Base-by-base conservation (phyloP, 176 grass and related monocot species). In the Lolium rigidum region DNA sequence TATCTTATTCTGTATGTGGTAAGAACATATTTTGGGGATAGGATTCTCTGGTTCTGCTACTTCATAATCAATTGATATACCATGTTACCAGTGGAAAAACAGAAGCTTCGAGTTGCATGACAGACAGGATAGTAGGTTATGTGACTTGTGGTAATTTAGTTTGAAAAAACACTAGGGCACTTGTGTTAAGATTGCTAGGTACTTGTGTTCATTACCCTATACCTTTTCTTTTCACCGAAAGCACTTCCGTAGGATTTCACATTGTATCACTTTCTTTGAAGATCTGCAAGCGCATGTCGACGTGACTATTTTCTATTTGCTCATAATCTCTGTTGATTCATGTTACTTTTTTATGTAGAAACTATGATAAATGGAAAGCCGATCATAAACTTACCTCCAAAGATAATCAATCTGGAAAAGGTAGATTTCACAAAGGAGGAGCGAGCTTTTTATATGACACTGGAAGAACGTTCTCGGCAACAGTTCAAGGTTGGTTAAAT, bases 361-460 rank as follows among this genome's bases (percentile, higher is more conserved):
- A 94, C 97, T 74, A 1, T 83, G 46, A 96, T 99, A 80, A 85
- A 96, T 90, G 97, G 97, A 83, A 83, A 91, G 81, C 97, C 97
- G 49, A 99, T 99, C 66, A 95, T 99, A 83, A 96, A 97, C 3
- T 67, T 99, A 84, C 97, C 97, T 51, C 88, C 86, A 26, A 99
- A 99, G 86, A 84, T 59, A 84, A 97, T 99, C 86, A 84, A 86
- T 86, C 54, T 99, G 85, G 86, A 90, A 81, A 96, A 88, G 78
- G 89, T 99, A 63, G 90, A 99, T 77, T 99, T 99, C 74, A 82
- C 94, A 62, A 78, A 76, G 61, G 97, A 99, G 82, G 97, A 99
- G 70, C 86, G 94, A 18, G 92, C 92, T 4, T 99, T 96, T 69
- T 99, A 99, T 94, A 76, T 96, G 72, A 99, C 54, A 28, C 88